A percentile compares a stretch with the other conserved stretches of the same genome.
Conservation (phyloP, 2,329 filamentous ascomycete species). For the Pseudopithomyces chartarum region DNA sequence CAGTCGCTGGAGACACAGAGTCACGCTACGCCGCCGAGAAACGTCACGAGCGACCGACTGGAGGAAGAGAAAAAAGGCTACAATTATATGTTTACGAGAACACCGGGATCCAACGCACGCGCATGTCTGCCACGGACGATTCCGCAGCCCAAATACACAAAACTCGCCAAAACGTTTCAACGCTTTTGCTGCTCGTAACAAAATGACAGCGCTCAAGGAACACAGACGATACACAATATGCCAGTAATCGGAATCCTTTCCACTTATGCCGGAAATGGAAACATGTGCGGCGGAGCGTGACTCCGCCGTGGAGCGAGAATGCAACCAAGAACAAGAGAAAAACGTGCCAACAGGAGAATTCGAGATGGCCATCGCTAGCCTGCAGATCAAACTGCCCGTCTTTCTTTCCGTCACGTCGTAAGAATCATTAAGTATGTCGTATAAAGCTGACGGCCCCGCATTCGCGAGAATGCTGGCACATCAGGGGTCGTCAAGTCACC, state of each 20-base stretch:
- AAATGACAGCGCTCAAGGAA: slow-evolving; percentile 10
- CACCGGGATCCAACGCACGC: not conserved
- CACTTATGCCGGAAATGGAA: slow-evolving; percentile 13
- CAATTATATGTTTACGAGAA: slow-evolving; percentile 5
- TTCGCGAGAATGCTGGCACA: slow-evolving; percentile 43
- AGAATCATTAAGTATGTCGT: slow-evolving; percentile 57
- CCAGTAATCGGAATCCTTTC: slow-evolving; percentile 15
- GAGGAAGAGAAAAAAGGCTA: not conserved
- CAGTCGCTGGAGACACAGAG: too few species aligned
- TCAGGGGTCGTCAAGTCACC: slow-evolving; percentile 36
- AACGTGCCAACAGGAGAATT: slow-evolving; percentile 45
- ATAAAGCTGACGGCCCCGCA: slow-evolving; percentile 44
- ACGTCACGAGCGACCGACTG: not conserved
- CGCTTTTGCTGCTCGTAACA: slow-evolving; percentile 11
- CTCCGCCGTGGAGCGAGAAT: slow-evolving; percentile 26
- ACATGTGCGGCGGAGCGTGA: slow-evolving; percentile 9
- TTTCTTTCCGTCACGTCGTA: slow-evolving; percentile 58
- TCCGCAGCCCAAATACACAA: not conserved
- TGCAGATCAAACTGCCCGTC: slow-evolving; percentile 51
- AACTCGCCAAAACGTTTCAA: not conserved
- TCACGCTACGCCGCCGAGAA: too few species aligned
- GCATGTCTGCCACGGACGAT: not conserved
- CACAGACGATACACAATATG: slow-evolving; percentile 21
- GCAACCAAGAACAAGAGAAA: slow-evolving; percentile 21
- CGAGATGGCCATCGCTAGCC: slow-evolving; percentile 55